These are phyloP conservation scores for Yamadazyma spencermartinsiae DNA, from an alignment of 1,139 yeast species.

Conservation along the genomic window DNA sequence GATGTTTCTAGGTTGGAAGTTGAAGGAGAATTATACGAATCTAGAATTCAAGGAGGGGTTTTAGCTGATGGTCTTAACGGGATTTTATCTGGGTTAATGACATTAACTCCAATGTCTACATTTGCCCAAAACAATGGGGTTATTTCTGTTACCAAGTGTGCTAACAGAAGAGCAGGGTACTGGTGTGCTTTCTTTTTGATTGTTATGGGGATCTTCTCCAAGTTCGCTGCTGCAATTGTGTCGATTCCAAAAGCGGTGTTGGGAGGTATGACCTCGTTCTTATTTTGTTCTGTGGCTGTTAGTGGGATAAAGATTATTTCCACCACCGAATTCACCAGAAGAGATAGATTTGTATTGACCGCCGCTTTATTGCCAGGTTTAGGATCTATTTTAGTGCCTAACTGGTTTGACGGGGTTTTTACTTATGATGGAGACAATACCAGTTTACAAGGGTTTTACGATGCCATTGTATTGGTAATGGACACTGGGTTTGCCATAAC, in stretches of 20 bases:
- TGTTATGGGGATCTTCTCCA: conserved; percentile 83
- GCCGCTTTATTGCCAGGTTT: conserved; percentile 75
- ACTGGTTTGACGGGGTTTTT: conserved; percentile 76
- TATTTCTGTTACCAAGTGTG: conserved; percentile 86
- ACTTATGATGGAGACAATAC: conserved; percentile 71
- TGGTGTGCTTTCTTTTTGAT: conserved; percentile 85
- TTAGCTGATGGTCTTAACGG: conserved; percentile 80
- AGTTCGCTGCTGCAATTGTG: conserved; percentile 86
- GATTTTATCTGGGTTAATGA: conserved; percentile 67
- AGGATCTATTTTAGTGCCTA: conserved; percentile 72
- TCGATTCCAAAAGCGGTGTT: conserved; percentile 82
- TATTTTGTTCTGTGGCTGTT: conserved; percentile 85
- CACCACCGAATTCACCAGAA: conserved; percentile 73
- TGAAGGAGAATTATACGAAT: conserved; percentile 76
- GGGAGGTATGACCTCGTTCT: conserved; percentile 91
- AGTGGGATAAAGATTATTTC: conserved; percentile 84
- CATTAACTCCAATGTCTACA: conserved; percentile 81
- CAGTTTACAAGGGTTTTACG: conserved; percentile 66
- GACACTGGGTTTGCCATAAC: conserved; percentile 86
- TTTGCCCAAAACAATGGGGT: conserved; percentile 96
- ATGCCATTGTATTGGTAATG: conserved; percentile 81
- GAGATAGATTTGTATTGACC: conserved; percentile 84
- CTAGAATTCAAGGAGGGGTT: conserved; percentile 89
- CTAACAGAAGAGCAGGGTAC: conserved; percentile 81
- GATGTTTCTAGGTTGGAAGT: conserved; percentile 85